Percentiles rank a stretch among this genome's conserved stretches.
Evolutionary conservation across 306 rosid species (phyloP).

Genomic region (Benincasa hispida): DNA sequence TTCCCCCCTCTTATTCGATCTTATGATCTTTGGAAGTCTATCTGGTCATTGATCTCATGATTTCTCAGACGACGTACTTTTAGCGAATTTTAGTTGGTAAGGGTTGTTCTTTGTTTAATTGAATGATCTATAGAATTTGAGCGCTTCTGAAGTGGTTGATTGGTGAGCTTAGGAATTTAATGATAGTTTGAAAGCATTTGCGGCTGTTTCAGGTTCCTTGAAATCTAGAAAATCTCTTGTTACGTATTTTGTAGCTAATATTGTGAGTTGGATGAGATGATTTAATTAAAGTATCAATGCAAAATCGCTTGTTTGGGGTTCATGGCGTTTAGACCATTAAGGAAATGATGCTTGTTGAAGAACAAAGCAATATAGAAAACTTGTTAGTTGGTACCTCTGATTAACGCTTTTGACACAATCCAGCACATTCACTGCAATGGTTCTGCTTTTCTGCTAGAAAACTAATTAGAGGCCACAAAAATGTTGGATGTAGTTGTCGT

Average conservation of each 20-base stretch:
- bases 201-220: background rate
- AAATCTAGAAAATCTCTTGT: background rate
- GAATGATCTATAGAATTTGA: background rate
- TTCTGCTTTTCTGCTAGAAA: background rate
- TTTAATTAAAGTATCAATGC: background rate
- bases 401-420: background rate
- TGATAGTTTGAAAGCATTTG: background rate
- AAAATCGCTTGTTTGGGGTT: background rate
- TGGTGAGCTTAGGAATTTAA: background rate
- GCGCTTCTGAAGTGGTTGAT: background rate
- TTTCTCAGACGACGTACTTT: background rate
- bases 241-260: background rate
- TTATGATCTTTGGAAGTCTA: background rate
- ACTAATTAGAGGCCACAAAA: background rate
- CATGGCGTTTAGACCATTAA: background rate
- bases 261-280: background rate
- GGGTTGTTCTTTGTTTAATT: background rate
- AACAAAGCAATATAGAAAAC: background rate
- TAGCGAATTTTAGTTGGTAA: background rate
- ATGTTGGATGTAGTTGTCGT: background rate
- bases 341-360: background rate
- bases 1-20: background rate
- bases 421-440: background rate
- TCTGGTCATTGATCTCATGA: background rate
- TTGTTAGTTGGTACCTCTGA: background rate